A percentile compares a stretch with the other conserved stretches of the same genome.
These are phyloP conservation scores for Takashimella tepidaria DNA, from an alignment of 1,284 basidiomycete species.

Conservation along the genomic window DNA sequence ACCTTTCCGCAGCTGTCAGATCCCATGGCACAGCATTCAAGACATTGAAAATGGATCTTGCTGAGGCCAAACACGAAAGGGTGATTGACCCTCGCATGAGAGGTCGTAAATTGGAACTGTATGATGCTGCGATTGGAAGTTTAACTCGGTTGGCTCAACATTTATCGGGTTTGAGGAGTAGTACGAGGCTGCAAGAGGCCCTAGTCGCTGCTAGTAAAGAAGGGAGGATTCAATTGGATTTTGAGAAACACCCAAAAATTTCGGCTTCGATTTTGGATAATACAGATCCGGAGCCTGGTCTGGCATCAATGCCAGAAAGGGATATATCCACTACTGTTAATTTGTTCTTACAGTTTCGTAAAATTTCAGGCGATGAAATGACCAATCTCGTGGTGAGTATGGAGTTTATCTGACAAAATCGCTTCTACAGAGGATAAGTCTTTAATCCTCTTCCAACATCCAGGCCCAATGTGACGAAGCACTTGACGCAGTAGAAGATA, in stretches of 20 bases:
- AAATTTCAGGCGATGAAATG: conserved; percentile 72
- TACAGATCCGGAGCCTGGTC: conserved; percentile 46
- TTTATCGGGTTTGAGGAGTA: conserved; percentile 75
- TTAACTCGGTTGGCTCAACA: conserved; percentile 86
- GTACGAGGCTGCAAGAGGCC: conserved; percentile 75
- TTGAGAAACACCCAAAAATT: conserved; percentile 14
- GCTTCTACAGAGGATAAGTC: not conserved
- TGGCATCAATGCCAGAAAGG: conserved; percentile 34
- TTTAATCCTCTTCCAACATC: not conserved
- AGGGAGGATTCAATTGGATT: conserved; percentile 51
- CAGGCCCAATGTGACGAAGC: conserved; percentile 40
- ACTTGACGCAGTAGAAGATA: conserved; percentile 37
- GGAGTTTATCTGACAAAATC: not conserved
- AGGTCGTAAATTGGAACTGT: conserved; percentile 55
- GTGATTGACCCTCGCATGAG: conserved; percentile 52
- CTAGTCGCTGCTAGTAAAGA: conserved; percentile 62
- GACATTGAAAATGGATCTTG: conserved; percentile 71
- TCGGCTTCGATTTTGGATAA: conserved; percentile 40
- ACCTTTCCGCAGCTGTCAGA: conserved; percentile 67
- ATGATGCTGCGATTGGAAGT: conserved; percentile 75
- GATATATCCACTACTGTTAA: conserved; percentile 62
- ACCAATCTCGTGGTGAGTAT: conserved; percentile 65
- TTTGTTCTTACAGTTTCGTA: conserved; percentile 76
- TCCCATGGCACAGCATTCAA: conserved; percentile 82
- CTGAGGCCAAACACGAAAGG: conserved; percentile 79